Percentiles rank a stretch among this genome's conserved stretches.
phyloP scores from a whole-genome alignment of 2,329 filamentous ascomycete species.

The Aspergillus ibericus region DNA sequence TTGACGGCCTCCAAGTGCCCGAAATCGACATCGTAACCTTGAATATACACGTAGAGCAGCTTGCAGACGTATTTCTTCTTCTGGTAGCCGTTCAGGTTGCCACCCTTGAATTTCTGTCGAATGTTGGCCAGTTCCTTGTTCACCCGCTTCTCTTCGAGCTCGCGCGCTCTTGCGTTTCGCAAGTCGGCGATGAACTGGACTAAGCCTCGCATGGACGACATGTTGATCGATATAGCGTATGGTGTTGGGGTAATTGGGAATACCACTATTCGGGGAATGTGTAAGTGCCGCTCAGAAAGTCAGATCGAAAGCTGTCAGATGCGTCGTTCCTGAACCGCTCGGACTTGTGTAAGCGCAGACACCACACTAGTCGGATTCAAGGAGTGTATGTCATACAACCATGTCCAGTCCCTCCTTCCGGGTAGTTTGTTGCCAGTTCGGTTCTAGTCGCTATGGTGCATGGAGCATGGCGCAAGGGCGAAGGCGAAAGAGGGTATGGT shows the following conservation, averaged over 20 bases:
- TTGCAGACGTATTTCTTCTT: slow-evolving; percentile 99
- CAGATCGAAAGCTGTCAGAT: background rate
- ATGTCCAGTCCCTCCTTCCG: slow-evolving; percentile 25
- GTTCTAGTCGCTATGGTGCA: slow-evolving; percentile 20
- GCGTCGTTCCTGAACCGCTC: background rate
- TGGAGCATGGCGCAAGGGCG: slow-evolving; percentile 23
- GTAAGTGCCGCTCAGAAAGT: background rate
- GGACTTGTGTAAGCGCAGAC: background rate
- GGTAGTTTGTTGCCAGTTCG: background rate
- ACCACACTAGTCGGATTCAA: background rate
- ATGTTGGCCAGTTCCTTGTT: slow-evolving; percentile 99
- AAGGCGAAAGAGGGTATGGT: slow-evolving; percentile 7
- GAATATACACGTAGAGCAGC: slow-evolving; percentile 97
- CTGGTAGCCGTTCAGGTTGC: slow-evolving; percentile 90
- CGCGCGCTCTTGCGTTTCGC: slow-evolving; percentile 88
- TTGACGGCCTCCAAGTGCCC: slow-evolving; percentile 98
- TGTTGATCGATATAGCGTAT: slow-evolving; percentile 19
- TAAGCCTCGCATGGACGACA: slow-evolving; percentile 64
- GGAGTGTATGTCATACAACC: slow-evolving; percentile 28
- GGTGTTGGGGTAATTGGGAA: background rate
- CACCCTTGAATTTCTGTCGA: slow-evolving; percentile 96
- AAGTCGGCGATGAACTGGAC: slow-evolving; percentile 98
- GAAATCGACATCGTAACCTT: slow-evolving; percentile 99
- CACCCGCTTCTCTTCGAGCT: slow-evolving; percentile 97
- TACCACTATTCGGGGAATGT: background rate